Conservation (phyloP, 164 flowering plant species). For the Annona cherimola region DNA sequence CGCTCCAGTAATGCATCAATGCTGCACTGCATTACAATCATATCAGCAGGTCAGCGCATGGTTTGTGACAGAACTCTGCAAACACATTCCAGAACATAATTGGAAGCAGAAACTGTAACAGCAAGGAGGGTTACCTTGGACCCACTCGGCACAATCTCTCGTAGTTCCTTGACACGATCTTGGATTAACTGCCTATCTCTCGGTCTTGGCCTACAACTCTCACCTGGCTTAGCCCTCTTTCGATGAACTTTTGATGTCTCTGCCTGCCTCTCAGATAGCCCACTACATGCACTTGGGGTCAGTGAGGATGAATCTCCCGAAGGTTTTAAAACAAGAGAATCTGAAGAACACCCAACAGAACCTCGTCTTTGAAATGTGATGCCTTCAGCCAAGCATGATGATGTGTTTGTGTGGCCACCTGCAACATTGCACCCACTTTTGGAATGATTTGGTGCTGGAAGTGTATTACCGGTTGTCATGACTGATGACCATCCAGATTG, state of each 20-base stretch:
- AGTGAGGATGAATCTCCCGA: slow-evolving; percentile 27
- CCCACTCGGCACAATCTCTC: slow-evolving; percentile 81
- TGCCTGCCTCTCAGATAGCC: slow-evolving; percentile 24
- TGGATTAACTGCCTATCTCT: slow-evolving; percentile 91
- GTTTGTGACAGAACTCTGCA: background rate
- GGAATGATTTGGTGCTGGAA: background rate
- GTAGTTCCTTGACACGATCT: slow-evolving; percentile 75
- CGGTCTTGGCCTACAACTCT: slow-evolving; percentile 59
- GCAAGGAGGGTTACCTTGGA: slow-evolving; percentile 37
- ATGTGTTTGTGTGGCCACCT: background rate
- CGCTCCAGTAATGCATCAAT: slow-evolving; percentile 78
- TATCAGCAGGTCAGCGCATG: background rate
- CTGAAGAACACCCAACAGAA: slow-evolving; percentile 3
- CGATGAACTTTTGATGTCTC: slow-evolving; percentile 30
- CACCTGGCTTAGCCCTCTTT: slow-evolving; percentile 37
- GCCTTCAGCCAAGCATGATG: background rate
- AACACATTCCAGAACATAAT: background rate
- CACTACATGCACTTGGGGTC: slow-evolving; percentile 21
- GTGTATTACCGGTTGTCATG: slow-evolving; percentile 3
- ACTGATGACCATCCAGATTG: background rate
- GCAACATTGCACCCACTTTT: background rate
- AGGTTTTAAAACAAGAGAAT: slow-evolving; percentile 10
- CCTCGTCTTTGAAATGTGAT: background rate
- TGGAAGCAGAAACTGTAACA: too few species aligned
- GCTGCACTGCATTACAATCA: slow-evolving; percentile 61